A percentile compares a stretch with the other conserved stretches of the same genome.
Conservation (phyloP, 495 filamentous ascomycete genomes). For the Neurospora sp. region DNA sequence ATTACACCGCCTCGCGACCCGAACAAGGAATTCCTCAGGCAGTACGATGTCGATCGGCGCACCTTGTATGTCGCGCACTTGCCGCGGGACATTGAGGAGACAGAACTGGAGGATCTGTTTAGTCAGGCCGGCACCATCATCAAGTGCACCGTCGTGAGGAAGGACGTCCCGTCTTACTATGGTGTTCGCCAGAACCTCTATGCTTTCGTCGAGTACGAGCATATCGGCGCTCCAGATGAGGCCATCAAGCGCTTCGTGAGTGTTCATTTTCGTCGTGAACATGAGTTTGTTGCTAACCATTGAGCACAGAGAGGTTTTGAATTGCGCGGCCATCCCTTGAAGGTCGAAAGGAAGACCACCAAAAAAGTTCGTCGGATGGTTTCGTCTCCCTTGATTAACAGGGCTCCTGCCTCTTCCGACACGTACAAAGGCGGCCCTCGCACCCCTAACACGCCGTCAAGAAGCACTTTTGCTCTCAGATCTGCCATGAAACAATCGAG, state of each 20-base stretch:
- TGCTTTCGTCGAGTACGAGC: slow-evolving; percentile 43
- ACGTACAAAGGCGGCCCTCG: background rate
- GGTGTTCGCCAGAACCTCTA: slow-evolving; percentile 28
- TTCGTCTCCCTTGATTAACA: background rate
- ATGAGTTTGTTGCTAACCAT: slow-evolving; percentile 4
- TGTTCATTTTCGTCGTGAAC: background rate
- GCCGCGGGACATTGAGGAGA: slow-evolving; percentile 26
- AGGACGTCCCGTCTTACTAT: slow-evolving; percentile 1
- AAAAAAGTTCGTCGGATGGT: background rate
- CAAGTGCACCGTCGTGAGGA: slow-evolving; percentile 30
- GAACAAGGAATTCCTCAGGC: slow-evolving; percentile 24
- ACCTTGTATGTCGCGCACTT: slow-evolving; percentile 45
- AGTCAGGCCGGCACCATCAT: slow-evolving; percentile 29
- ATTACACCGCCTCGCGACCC: slow-evolving; percentile 9
- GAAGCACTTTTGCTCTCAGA: background rate
- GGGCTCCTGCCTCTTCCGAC: background rate
- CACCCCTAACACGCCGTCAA: background rate
- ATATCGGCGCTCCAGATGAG: slow-evolving; percentile 21
- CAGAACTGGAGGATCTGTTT: slow-evolving; percentile 29
- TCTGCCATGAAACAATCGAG: background rate
- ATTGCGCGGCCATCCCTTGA: slow-evolving; percentile 2
- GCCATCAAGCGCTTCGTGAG: slow-evolving; percentile 25
- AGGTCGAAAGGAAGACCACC: slow-evolving; percentile 12
- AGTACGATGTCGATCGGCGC: slow-evolving; percentile 37
- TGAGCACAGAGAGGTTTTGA: background rate